Percentiles rank a stretch among this genome's conserved stretches.
Conservation (phyloP, 495 filamentous ascomycete genomes). For the Xylaria nigripes region DNA sequence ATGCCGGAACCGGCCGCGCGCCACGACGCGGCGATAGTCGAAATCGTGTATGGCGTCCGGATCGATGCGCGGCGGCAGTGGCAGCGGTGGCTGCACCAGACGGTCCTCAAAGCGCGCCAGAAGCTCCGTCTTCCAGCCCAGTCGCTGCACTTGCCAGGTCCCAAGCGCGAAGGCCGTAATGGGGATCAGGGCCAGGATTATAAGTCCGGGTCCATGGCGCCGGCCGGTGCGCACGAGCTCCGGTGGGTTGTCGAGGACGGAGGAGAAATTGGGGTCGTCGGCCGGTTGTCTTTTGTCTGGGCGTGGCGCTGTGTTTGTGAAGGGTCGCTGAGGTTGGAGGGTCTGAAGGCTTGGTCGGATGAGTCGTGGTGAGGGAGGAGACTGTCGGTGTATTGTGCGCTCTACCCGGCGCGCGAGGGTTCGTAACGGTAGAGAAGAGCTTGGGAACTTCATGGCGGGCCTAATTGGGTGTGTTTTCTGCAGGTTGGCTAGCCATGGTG, state of each 20-base stretch:
- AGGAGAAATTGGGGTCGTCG: conserved; percentile 66
- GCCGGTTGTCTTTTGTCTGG: conserved; percentile 31
- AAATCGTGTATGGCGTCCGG: conserved; percentile 73
- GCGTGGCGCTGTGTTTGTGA: conserved; percentile 5
- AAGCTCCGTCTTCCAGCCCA: conserved; percentile 86
- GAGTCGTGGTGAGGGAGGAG: not conserved
- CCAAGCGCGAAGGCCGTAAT: conserved; percentile 84
- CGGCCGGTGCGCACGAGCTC: conserved; percentile 61
- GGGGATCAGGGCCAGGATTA: conserved; percentile 80
- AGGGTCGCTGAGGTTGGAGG: not conserved
- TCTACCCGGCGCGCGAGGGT: conserved; percentile 18
- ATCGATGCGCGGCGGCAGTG: conserved; percentile 76
- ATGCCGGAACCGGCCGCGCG: conserved; percentile 69
- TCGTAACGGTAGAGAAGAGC: conserved; percentile 10
- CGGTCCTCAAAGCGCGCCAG: conserved; percentile 87
- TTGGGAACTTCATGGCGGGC: conserved; percentile 15
- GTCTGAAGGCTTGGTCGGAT: not conserved
- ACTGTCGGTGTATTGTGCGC: conserved; percentile 19
- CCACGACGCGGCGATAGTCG: conserved; percentile 78
- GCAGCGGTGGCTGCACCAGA: conserved; percentile 74
- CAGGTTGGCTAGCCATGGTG: conserved; percentile 1
- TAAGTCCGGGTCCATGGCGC: conserved; percentile 72
- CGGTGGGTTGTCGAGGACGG: conserved; percentile 78
- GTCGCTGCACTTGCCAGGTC: conserved; percentile 91
- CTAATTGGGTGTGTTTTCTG: not conserved